Base-by-base conservation (phyloP, 108 stramenopile genomes). In the Epithemia pelagica region DNA sequence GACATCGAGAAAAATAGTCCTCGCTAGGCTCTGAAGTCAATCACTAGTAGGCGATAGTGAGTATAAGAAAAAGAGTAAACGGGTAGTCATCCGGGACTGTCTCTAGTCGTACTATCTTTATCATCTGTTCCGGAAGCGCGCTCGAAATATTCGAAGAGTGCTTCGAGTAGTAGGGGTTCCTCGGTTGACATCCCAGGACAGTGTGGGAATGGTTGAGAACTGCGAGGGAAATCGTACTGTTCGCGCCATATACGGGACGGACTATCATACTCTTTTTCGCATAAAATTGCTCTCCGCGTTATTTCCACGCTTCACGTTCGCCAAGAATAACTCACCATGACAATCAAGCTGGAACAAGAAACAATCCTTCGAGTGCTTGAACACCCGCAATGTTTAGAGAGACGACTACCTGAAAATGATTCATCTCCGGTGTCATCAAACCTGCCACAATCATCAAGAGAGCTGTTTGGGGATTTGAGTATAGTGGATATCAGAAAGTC, bases 311-410 rank as follows among this genome's bases (percentile, higher is more conserved):
- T n/a, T n/a, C n/a, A 28, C 28, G 1, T 8, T 60, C 30, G 59
- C 59, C 27, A 27, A 28, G 37, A 46, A 46, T 10, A 46, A 58
- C 56, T 7, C 25, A 83, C 70, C 80, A 88, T 85, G 84, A 88
- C 82, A 59, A 88, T 85, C 69, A 77, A 80, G 74, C 74, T 90
- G 61, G 84, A 90, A 74, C 80, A 72, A 74, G 86, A 86, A 66
- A 77, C 84, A 61, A 68, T 88, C 32, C 67, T 80, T 28, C 63
- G 67, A 28, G 73, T 85, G 25, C 52, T 83, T 21, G 55, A 57
- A 66, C 65, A 33, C 7, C 66, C 66, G 60, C 76, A n/a, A 24
- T 53, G 20, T n/a, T 15, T 58, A n/a, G 60, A 7, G 61, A 26
- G 24, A 55, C 24, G 20, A 18, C 21, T 18, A 52, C 7, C 53